These are phyloP conservation scores for Rhipidocladum racemiflorum DNA, from an alignment of 176 grass and related monocot species.

Conservation along the genomic window DNA sequence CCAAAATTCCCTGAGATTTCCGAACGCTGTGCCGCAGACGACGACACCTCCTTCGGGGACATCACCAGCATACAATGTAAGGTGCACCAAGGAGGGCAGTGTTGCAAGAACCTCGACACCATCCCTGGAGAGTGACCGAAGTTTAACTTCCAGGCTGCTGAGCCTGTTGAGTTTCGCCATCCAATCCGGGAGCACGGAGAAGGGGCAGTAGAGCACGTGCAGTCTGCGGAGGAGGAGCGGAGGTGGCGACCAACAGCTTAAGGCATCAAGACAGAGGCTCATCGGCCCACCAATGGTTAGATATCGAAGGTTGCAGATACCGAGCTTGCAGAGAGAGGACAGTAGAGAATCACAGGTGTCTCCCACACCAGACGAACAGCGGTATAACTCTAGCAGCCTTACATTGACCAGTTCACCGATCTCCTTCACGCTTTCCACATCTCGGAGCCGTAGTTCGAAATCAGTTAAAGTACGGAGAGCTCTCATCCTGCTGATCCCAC, in stretches of 20 bases:
- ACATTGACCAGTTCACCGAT: conserved; percentile 6
- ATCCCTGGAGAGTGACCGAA: neutral
- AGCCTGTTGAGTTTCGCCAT: neutral
- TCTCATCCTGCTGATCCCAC: neutral
- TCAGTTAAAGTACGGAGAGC: neutral
- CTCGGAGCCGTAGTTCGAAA: too few relatives aligned
- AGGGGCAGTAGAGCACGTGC: too few relatives aligned
- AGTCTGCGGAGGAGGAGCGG: too few relatives aligned
- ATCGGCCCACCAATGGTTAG: too few relatives aligned
- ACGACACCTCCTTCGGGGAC: neutral
- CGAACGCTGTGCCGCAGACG: neutral
- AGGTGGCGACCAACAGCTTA: too few relatives aligned
- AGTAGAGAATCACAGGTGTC: neutral
- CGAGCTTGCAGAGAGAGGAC: neutral
- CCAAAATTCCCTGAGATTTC: neutral
- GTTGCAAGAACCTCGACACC: neutral
- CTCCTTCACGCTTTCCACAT: neutral
- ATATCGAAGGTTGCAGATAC: too few relatives aligned
- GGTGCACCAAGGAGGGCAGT: neutral
- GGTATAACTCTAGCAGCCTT: neutral
- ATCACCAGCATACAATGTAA: neutral
- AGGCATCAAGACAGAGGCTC: too few relatives aligned
- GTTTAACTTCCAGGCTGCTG: neutral
- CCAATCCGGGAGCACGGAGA: neutral
- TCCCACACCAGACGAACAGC: rapidly evolving